Evolutionary conservation across 768 basidiomycete genomes (phyloP), one percentile per base, ranked within the genome.

Genomic region (Cystoderma amianthinum): DNA sequence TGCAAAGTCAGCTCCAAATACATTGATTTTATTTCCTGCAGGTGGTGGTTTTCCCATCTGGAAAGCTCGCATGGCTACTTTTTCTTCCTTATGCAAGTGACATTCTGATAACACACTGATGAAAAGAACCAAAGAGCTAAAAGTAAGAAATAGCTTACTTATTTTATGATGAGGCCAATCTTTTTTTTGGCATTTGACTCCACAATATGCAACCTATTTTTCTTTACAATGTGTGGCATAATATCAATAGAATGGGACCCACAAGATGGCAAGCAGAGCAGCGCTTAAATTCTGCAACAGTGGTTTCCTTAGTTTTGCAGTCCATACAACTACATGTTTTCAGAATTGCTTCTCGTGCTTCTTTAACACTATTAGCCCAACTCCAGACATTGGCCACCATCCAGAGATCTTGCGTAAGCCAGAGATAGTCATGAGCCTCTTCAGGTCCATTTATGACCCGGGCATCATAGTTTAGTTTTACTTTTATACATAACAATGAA

Each of bases 391-490:
- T 58, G 2, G 50, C 48, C n/a, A 57, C 52, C 63, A 65, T 67
- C 68, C 67, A 72, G 5, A 71, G 51, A 40, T 67, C 62, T 45
- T 71, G 70, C 1, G 66, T 56, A 6, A 67, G 46, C 62, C 63
- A 74, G 7, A 70, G 50, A 52, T 71, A 69, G 48, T 72, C 72
- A 25, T 67, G 69, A 15, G 69, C 70, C 17, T 66, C 66, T 46
- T 70, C 70, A 1, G 62, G 54, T 1, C 68, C 62, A 40, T 72
- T 68, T 13, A 42, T 5, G 6, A 38, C 9, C 39, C 56, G 56
- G 47, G 63, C 45, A 12, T 53, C 47, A 19, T 41, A 50, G 38
- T 62, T 61, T 22, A 64, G 51, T 13, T 49, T 48, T 2, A 36
- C 16, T 36, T n/a, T 19, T n/a, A 36, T 7, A 36, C 18, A n/a